These are phyloP conservation scores for Phycomyces nitens DNA, from an alignment of 192 early-diverging fungal species.

Conservation along the genomic window DNA sequence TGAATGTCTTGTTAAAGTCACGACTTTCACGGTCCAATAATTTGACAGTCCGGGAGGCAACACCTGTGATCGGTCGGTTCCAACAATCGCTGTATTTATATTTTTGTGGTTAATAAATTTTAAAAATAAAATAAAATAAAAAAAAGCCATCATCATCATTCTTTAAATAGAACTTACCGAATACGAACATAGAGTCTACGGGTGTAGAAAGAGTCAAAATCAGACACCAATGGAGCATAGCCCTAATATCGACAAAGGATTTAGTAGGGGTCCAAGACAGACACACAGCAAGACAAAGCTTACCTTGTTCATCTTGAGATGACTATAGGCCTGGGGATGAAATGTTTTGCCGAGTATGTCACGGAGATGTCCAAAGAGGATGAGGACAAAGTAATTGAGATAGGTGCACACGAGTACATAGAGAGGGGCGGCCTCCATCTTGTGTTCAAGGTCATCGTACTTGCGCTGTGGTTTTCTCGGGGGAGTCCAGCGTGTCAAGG, in stretches of 20 bases:
- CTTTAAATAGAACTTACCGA: conserved; percentile 23
- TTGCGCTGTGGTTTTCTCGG: conserved; percentile 2
- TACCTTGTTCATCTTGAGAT: conserved; percentile 48
- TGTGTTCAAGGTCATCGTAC: conserved; percentile 39
- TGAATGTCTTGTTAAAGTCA: conserved; percentile 72
- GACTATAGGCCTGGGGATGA: conserved; percentile 56
- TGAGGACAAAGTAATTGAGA: conserved; percentile 80
- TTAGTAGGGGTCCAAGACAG: too few relatives aligned
- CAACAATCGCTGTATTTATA: conserved; percentile 70
- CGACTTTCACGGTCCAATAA: conserved; percentile 60
- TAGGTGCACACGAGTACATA: conserved; percentile 81
- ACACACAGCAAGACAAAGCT: too few relatives aligned
- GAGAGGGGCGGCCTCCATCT: conserved; percentile 50
- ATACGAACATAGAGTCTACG: conserved; percentile 81
- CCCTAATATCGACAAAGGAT: conserved; percentile 37
- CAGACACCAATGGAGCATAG: conserved; percentile 81
- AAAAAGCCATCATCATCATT: too few relatives aligned
- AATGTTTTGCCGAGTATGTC: conserved; percentile 77
- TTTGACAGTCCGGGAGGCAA: conserved; percentile 72
- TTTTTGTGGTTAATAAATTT: too few relatives aligned
- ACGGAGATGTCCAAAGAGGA: conserved; percentile 77
- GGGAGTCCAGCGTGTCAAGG: too few relatives aligned
- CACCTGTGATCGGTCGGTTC: conserved; percentile 88
- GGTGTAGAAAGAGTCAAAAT: conserved; percentile 90
- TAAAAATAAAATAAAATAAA: too few relatives aligned